Evolutionary conservation across 192 early-diverging fungal genomes (phyloP), one percentile per base, ranked within the genome.

Genomic region (Linderina pennispora): DNA sequence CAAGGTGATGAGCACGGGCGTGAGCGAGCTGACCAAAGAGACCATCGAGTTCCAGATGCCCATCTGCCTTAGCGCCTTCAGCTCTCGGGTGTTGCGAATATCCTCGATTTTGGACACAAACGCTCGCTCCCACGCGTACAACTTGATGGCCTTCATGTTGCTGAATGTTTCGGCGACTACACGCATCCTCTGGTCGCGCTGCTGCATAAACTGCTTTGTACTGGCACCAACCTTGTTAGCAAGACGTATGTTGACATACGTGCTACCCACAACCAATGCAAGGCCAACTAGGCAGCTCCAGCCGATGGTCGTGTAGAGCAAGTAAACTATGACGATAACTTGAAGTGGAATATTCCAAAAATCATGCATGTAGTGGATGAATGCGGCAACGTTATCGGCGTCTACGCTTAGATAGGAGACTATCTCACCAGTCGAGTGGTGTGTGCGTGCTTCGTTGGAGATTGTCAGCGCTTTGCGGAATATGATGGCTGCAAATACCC

Each of bases 1-100:
- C 26, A 97, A 80, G 6, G 84, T 82, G 0, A 94, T 89, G 40
- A 94, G 59, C 52, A 94, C 84, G 0, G 90, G 87, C 4, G 85
- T 90, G 25, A 81, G 84, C 16, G 87, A 72, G 84, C 88, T 89
- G 13, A 84, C 82, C 52, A 94, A 88, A 32, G 65, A 80, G 43
- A 87, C 80, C 8, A 80, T 47, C 0, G 90, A 77, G 14, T 70
- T 74, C 19, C 91, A 70, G 26, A 76, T 66, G 32, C 84, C 89
- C 36, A 89, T 80, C 43, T 81, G 84, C 48, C 80, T 81, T 36
- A 97, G 64, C 20, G 82, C 87, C 22, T 47, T 59, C 50, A 97
- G 61, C 61, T 97, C 93, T 14, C 77, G 34, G 31, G 88, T 80
- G 53, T 80, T 75, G 20, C 93, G 74, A 22, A 93, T 76, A 22